Percentiles rank a stretch among this genome's conserved stretches.
Evolutionary conservation across 768 basidiomycete genomes (phyloP).

Genomic region (Mycena kentingensis): DNA sequence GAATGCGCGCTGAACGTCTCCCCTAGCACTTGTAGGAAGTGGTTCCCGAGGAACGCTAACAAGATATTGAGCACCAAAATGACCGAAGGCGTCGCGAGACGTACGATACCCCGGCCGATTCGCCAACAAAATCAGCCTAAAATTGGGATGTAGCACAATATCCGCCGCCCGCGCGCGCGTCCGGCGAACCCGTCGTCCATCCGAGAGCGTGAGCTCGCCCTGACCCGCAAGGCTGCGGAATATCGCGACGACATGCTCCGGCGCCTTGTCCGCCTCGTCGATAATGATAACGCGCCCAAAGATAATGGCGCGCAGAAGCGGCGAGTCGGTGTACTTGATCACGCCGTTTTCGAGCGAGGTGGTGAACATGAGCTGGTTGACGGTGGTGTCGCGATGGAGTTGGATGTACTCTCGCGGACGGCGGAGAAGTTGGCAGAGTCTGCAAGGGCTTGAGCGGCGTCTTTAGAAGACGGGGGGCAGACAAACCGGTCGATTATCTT

Average conservation of each 20-base stretch:
- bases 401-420: slow-evolving; percentile 71
- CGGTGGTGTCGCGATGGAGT: slow-evolving; percentile 69
- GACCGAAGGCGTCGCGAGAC: too few relatives aligned
- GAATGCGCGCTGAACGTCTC: slow-evolving; percentile 71
- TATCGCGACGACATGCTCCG: slow-evolving; percentile 71
- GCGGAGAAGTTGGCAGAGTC: slow-evolving; percentile 62
- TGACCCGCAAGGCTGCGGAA: slow-evolving; percentile 71
- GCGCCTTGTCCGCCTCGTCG: slow-evolving; percentile 74
- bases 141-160: slow-evolving; percentile 62
- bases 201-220: slow-evolving; percentile 62
- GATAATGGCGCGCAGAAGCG: slow-evolving; percentile 62
- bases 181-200: slow-evolving; percentile 58
- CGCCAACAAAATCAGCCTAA: slow-evolving; percentile 63
- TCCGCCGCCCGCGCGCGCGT: slow-evolving; percentile 51
- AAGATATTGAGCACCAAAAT: too few relatives aligned
- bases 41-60: slow-evolving; percentile 70
- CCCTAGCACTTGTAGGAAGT: slow-evolving; percentile 71
- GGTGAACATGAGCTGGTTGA: slow-evolving; percentile 71
- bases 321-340: slow-evolving; percentile 64
- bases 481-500: slow-evolving; percentile 64
- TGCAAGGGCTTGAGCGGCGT: slow-evolving; percentile 19
- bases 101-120: slow-evolving; percentile 72
- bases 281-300: slow-evolving; percentile 67
- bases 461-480: background rate
- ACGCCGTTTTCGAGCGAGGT: slow-evolving; percentile 60